These are phyloP conservation scores for Pseudozyma thailandica DNA, from an alignment of 1,284 basidiomycete species.

Conservation along the genomic window DNA sequence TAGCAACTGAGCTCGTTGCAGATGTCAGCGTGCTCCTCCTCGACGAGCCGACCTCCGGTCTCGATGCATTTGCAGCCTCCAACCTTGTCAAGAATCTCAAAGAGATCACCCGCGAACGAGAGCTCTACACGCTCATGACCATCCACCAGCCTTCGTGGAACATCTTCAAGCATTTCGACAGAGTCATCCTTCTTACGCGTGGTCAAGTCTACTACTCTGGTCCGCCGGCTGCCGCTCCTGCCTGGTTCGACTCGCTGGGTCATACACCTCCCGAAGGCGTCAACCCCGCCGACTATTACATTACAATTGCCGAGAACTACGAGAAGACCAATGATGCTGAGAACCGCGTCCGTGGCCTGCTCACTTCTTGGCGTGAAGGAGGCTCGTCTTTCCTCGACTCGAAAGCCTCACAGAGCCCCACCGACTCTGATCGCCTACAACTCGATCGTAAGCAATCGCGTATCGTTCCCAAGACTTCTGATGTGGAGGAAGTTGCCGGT, in stretches of 20 bases:
- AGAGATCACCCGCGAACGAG: slow-evolving; percentile 36
- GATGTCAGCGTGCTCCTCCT: slow-evolving; percentile 50
- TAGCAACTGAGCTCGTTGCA: slow-evolving; percentile 42
- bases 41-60: slow-evolving; percentile 54
- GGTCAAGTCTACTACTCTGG: slow-evolving; percentile 53
- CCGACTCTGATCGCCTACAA: background rate
- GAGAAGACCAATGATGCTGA: slow-evolving; percentile 52
- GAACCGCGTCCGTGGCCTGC: slow-evolving; percentile 32
- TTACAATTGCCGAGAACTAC: slow-evolving; percentile 49
- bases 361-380: slow-evolving; percentile 37
- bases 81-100: slow-evolving; percentile 51
- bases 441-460: slow-evolving; percentile 13
- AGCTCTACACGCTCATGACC: slow-evolving; percentile 49
- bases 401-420: background rate
- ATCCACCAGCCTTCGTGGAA: slow-evolving; percentile 59
- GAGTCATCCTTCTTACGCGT: slow-evolving; percentile 45
- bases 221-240: slow-evolving; percentile 33
- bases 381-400: slow-evolving; percentile 16
- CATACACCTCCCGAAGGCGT: slow-evolving; percentile 36
- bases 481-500: slow-evolving; percentile 19
- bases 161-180: slow-evolving; percentile 53
- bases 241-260: slow-evolving; percentile 37
- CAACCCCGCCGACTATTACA: slow-evolving; percentile 53
- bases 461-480: slow-evolving; percentile 27
- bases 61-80: slow-evolving; percentile 50